These are phyloP conservation scores for Lomentospora prolificans DNA, from an alignment of 2,329 filamentous ascomycete species.

Conservation along the genomic window DNA sequence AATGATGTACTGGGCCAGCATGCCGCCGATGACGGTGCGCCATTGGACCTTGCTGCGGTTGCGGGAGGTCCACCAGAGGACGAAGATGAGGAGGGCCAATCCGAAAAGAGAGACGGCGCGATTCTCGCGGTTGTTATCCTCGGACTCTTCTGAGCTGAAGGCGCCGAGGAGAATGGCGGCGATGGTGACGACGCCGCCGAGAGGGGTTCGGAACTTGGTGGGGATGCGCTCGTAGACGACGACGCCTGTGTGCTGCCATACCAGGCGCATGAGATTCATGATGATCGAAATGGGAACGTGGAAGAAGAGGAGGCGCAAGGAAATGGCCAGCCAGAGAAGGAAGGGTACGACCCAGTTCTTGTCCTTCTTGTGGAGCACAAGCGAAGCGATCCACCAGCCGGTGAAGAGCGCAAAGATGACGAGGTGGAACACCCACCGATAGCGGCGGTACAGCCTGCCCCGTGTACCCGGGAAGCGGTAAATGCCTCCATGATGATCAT, in stretches of 20 bases:
- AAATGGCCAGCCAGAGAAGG: slow-evolving; percentile 66
- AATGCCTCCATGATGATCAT: slow-evolving; percentile 14
- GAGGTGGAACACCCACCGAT: slow-evolving; percentile 36
- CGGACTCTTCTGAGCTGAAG: slow-evolving; percentile 60
- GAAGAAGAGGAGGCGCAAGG: slow-evolving; percentile 63
- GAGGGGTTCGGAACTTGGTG: slow-evolving; percentile 37
- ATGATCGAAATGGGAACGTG: slow-evolving; percentile 60
- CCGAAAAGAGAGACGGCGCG: slow-evolving; percentile 76
- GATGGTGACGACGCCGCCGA: slow-evolving; percentile 55
- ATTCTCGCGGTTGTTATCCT: slow-evolving; percentile 69
- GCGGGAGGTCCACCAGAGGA: slow-evolving; percentile 61
- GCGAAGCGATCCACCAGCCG: slow-evolving; percentile 66
- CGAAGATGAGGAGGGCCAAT: slow-evolving; percentile 56
- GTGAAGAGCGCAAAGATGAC: slow-evolving; percentile 34
- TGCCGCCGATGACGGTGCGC: slow-evolving; percentile 79
- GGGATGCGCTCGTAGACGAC: slow-evolving; percentile 54
- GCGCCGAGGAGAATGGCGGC: slow-evolving; percentile 67
- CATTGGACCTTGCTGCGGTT: slow-evolving; percentile 56
- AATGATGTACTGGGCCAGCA: slow-evolving; percentile 80
- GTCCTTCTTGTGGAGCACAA: slow-evolving; percentile 62
- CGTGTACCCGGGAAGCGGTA: slow-evolving; percentile 14
- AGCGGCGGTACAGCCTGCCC: slow-evolving; percentile 31
- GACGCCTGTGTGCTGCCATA: slow-evolving; percentile 58
- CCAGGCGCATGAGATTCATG: slow-evolving; percentile 53
- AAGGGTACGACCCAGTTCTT: slow-evolving; percentile 79